Evolutionary conservation across 345 rosid genomes (phyloP).

Genomic region (Kernera saxatilis): DNA sequence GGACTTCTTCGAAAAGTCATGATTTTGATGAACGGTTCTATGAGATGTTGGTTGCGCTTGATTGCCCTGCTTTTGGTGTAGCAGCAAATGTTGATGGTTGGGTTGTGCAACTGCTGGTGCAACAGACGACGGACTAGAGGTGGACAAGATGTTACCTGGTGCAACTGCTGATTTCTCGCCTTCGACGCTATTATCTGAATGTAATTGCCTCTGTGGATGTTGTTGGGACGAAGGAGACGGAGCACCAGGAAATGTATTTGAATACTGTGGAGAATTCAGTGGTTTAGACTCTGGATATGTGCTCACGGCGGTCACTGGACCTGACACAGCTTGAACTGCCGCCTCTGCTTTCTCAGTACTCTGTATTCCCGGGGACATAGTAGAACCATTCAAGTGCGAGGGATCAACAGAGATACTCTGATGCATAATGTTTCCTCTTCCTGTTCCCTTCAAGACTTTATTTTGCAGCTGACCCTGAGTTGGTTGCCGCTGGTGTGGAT

Average conservation of each 20-base stretch:
- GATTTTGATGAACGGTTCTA: slow-evolving; percentile 52
- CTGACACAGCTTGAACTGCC: slow-evolving; percentile 47
- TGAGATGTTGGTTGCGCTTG: slow-evolving; percentile 44
- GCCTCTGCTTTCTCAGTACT: slow-evolving; percentile 56
- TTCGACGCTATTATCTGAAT: slow-evolving; percentile 53
- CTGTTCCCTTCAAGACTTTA: slow-evolving; percentile 63
- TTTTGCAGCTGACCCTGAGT: slow-evolving; percentile 58
- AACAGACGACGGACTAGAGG: slow-evolving; percentile 43
- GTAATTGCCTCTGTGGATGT: slow-evolving; percentile 52
- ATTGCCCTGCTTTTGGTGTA: slow-evolving; percentile 52
- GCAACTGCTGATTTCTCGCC: slow-evolving; percentile 40
- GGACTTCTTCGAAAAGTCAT: slow-evolving; percentile 38
- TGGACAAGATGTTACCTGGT: slow-evolving; percentile 41
- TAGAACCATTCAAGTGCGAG: slow-evolving; percentile 56
- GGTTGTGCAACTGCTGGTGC: slow-evolving; percentile 33
- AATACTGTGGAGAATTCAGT: slow-evolving; percentile 38
- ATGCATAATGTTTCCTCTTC: slow-evolving; percentile 68
- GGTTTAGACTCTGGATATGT: slow-evolving; percentile 55
- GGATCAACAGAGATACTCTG: slow-evolving; percentile 58
- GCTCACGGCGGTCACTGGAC: slow-evolving; percentile 42
- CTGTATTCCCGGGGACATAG: slow-evolving; percentile 37
- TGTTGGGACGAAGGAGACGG: slow-evolving; percentile 38
- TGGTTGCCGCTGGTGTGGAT: slow-evolving; percentile 72
- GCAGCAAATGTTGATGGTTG: slow-evolving; percentile 36
- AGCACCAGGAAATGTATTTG: slow-evolving; percentile 43